Percentiles rank a stretch among this genome's conserved stretches.
These are phyloP conservation scores for Bipolaris gigantea DNA, from an alignment of 2,329 filamentous ascomycete species.

Conservation along the genomic window DNA sequence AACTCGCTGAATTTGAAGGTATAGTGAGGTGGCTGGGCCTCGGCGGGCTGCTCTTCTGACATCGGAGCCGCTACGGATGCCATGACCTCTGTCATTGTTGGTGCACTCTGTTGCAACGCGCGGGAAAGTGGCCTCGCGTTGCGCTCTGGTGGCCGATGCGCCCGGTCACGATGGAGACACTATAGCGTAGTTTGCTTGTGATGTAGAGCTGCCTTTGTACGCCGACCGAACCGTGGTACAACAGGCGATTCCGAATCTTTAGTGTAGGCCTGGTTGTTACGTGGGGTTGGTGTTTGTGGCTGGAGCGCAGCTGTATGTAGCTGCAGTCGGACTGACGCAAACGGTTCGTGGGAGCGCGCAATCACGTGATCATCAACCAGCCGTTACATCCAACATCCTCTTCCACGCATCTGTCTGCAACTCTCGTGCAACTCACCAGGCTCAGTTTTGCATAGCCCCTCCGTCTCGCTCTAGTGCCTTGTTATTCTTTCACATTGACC, in stretches of 20 bases:
- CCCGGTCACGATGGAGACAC: neutral
- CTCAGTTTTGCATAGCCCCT: constrained; percentile 1
- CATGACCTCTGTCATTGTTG: constrained; percentile 39
- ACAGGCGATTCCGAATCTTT: neutral
- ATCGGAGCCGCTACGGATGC: constrained; percentile 17
- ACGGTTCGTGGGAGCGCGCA: constrained; percentile 3
- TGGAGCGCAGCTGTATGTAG: neutral
- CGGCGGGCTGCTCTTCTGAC: constrained; percentile 35
- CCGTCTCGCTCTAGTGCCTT: neutral
- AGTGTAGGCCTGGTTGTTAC: neutral
- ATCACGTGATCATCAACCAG: constrained; percentile 10
- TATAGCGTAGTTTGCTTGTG: neutral
- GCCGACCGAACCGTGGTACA: neutral
- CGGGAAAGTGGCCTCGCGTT: neutral
- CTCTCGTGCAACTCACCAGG: constrained; percentile 8
- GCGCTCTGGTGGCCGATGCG: neutral
- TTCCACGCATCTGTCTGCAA: constrained; percentile 2
- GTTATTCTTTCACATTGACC: neutral
- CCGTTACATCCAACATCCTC: neutral
- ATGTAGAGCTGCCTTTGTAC: neutral
- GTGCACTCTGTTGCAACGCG: neutral
- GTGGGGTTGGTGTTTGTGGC: neutral
- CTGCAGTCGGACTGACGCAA: neutral
- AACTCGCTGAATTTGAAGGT: constrained; percentile 85
- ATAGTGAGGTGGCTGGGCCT: constrained; percentile 50